Conservation (phyloP, 305 asterid species). For the Fraxinus ornus region DNA sequence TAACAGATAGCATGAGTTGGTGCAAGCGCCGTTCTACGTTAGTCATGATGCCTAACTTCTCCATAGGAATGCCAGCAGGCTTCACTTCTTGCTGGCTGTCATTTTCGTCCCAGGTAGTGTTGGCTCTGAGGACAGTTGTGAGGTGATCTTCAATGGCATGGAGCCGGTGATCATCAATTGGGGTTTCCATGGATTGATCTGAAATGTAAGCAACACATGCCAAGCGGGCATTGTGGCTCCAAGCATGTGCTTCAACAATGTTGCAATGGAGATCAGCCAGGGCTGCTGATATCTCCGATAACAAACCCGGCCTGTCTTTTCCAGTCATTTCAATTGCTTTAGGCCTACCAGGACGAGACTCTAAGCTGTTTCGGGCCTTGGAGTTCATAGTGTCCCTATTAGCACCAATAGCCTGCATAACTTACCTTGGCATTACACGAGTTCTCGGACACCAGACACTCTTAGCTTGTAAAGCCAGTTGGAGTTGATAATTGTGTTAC, state of each 20-base stretch:
- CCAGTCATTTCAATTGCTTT: conserved; percentile 76
- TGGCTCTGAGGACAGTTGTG: conserved; percentile 60
- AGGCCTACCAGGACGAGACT: conserved; percentile 30
- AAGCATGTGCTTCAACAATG: conserved; percentile 71
- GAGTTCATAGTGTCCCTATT: conserved; percentile 26
- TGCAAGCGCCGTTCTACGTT: conserved; percentile 68
- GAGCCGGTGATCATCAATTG: conserved; percentile 53
- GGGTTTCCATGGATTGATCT: conserved; percentile 35
- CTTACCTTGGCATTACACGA: background rate
- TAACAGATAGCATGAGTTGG: conserved; percentile 66
- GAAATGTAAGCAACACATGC: conserved; percentile 73
- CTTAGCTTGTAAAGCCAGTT: background rate
- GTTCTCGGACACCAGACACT: background rate
- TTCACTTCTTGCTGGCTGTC: conserved; percentile 44
- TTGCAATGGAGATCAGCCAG: conserved; percentile 69
- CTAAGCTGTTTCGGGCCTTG: conserved; percentile 24
- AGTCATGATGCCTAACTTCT: conserved; percentile 41
- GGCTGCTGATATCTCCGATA: conserved; percentile 87
- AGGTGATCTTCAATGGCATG: conserved; percentile 61
- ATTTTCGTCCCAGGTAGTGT: conserved; percentile 36
- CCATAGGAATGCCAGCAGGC: conserved; percentile 47
- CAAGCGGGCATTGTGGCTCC: conserved; percentile 72
- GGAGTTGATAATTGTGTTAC: background rate
- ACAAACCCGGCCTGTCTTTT: conserved; percentile 68
- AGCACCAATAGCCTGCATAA: conserved; percentile 42